Evolutionary conservation across 2,329 filamentous ascomycete species (phyloP), one percentile per base, ranked within the genome.

Genomic region (Seiridium unicorne): DNA sequence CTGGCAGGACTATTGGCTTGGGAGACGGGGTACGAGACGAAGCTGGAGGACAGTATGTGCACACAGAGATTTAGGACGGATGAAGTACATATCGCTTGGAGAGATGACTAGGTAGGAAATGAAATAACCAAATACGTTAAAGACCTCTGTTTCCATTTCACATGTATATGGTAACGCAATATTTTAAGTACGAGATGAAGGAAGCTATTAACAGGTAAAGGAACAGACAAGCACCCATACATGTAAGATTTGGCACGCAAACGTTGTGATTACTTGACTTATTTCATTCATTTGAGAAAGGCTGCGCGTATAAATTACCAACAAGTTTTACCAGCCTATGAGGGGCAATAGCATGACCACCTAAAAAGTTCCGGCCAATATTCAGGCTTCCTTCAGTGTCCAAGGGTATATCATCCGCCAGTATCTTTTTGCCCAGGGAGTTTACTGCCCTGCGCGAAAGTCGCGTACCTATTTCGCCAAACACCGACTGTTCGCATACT

Each of bases 1-100:
- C 94, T 99, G 74, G 95, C 95, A 2, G 95, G 95, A 2, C 76
- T 99, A 68, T 74, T 97, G 69, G 93, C 93, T 1, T 95, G 90
- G 73, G 82, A 88, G 74, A 93, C 88, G 13, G 94, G 94, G 1
- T 93, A 92, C 71, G 82, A 77, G 61, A 97, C 93, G 1, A 78
- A 84, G 6, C 73, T 98, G 51, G 87, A 89, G 64, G 91, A 97
- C 49, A 94, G 90, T 66, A 92, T 90, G 10, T 97, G 90, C 74
- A 94, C 91, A 11, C 91, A 94, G 73, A 81, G 91, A 58, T 94
- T 93, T 72, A 86, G 91, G 68, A 94, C 91, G 4, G 91, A 94
- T 70, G 90, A 93, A 74, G 90, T 94, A 26, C 85, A 88, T 67
- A 85, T 94, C 54, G 86, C 89, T 72, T 94, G 91, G 91, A 86